Evolutionary conservation across 2,329 filamentous ascomycete species (phyloP).

Genomic region (Fusarium bulbicola): DNA sequence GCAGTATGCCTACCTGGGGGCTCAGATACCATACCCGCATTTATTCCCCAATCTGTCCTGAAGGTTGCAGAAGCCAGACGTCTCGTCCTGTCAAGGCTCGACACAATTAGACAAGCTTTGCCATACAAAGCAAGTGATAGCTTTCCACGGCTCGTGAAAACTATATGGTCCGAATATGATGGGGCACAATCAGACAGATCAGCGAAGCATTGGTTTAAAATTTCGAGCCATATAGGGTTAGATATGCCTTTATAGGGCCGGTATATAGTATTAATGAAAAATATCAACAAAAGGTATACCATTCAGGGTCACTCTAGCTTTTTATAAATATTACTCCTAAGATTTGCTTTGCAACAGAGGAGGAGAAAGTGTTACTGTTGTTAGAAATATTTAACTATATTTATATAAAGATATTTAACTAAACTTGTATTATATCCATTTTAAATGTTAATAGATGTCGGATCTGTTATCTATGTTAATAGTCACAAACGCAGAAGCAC

Average conservation of each 20-base stretch:
- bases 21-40: not conserved
- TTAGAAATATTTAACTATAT: too few species aligned
- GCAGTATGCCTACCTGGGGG: not conserved
- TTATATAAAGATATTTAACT: too few species aligned
- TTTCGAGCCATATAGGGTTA: not conserved
- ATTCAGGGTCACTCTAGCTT: too few species aligned
- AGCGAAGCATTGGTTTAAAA: not conserved
- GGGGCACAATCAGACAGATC: not conserved
- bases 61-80: not conserved
- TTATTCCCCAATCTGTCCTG: not conserved
- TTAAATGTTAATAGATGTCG: too few species aligned
- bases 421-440: too few species aligned
- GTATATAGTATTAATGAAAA: not conserved
- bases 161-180: not conserved
- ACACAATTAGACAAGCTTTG: not conserved
- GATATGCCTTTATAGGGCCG: not conserved
- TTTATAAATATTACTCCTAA: not conserved
- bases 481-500: too few species aligned
- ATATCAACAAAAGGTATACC: accelerated
- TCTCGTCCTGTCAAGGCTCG: not conserved
- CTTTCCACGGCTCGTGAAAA: not conserved
- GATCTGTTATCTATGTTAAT: too few species aligned
- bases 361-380: too few species aligned
- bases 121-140: not conserved
- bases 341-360: too few species aligned